Base-by-base conservation (phyloP, 2,329 filamentous ascomycete genomes). In the Phaeoacremonium minimum region DNA sequence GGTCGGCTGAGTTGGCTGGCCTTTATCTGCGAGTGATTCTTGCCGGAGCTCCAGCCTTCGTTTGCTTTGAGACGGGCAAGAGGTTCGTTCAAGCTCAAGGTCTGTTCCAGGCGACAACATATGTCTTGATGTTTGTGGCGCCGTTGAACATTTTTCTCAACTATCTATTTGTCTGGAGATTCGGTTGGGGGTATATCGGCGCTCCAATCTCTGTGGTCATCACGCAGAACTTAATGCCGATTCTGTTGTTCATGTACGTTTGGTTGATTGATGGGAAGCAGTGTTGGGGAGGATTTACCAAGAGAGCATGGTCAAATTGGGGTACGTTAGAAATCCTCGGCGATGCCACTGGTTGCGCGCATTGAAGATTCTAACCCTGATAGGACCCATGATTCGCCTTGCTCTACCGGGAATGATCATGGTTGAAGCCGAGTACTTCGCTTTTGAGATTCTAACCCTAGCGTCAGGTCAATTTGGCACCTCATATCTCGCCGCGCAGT, bases 401-500 rank as follows among this genome's bases (percentile, higher is more conserved):
- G 88, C 91, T 1, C 67, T 96, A 11, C 90, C 91, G 0, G 91
- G 91, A 2, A 80, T 97, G 57, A 68, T 95, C 46, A 96, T 96
- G 90, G 85, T 97, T 3, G 82, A 94, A 57, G 89, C 91, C 5
- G 91, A 97, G 58, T 95, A 87, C 64, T 74, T 96, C 9, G 89
- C 90, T 6, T 97, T 97, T 57, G 91, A 97, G 58, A 80, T 95
- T 33, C 69, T 95, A 44, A 95, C 89, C 0, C 71, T 96, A n/a
- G 80, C 82, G 7, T 78, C 87, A 0, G 87, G 83, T 35, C 87
- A 85, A 49, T 82, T 96, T 40, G 86, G 85, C 13, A 80, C 86
- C 2, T 82, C 82, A 14, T 80, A 84, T 43, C 75, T 97, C 2
- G 91, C 91, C 1, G 90, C 93, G 0, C 90, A 98, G 60, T 90